These are phyloP conservation scores for Wickerhamiella spandovensis DNA, from an alignment of 805 yeast species.

Conservation along the genomic window DNA sequence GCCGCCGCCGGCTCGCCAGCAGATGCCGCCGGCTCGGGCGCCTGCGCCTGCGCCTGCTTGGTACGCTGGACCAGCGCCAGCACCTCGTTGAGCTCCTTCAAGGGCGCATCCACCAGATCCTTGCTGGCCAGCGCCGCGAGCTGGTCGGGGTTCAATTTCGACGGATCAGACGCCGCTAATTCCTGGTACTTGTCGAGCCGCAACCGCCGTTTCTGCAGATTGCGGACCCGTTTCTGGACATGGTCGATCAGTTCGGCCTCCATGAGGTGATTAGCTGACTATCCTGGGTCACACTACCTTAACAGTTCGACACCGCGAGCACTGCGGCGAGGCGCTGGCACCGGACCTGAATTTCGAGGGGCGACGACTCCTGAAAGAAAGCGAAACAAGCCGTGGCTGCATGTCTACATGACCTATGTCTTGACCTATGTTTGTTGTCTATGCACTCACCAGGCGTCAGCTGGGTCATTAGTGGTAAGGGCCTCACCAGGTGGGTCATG, in stretches of 20 bases:
- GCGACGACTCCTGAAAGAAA: not conserved
- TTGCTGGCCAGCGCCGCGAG: conserved; percentile 22
- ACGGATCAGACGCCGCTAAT: conserved; percentile 18
- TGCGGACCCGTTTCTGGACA: conserved; percentile 24
- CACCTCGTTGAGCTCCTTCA: conserved; percentile 15
- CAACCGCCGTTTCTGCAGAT: conserved; percentile 25
- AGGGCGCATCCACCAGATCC: conserved; percentile 25
- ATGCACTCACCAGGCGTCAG: too few relatives aligned
- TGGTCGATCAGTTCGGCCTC: conserved; percentile 14
- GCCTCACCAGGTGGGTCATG: too few relatives aligned
- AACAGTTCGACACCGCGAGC: too few relatives aligned
- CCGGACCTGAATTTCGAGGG: not conserved
- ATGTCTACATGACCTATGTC: too few relatives aligned
- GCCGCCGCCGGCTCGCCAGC: not conserved
- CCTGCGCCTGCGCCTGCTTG: not conserved
- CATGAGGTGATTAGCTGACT: conserved; percentile 2
- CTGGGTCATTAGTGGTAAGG: too few relatives aligned
- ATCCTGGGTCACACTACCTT: not conserved
- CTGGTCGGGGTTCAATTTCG: conserved; percentile 25
- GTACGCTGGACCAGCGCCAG: not conserved
- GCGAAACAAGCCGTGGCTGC: too few relatives aligned
- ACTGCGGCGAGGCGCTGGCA: too few relatives aligned
- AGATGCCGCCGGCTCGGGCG: not conserved
- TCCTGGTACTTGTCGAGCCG: conserved; percentile 25
- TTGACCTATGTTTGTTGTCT: too few relatives aligned